Percentiles rank a stretch among this genome's conserved stretches.
Evolutionary conservation across 495 filamentous ascomycete species (phyloP).

Genomic region (Annulohypoxylon moriforme): DNA sequence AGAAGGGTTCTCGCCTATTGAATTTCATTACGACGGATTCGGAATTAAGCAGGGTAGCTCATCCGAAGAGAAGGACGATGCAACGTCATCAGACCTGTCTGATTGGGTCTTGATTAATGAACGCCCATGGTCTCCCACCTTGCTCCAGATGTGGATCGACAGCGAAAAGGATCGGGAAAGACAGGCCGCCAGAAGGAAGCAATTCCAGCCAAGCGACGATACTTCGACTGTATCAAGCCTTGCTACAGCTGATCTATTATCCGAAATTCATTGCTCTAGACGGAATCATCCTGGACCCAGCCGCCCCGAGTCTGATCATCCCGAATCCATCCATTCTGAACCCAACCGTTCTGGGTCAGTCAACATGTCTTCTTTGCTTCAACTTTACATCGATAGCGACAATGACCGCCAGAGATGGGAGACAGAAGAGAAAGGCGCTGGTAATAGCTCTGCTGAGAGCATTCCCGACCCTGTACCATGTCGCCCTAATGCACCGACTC

Average conservation of each 20-base stretch:
- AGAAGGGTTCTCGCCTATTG: conserved; percentile 14
- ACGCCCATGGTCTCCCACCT: conserved; percentile 14
- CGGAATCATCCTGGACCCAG: not conserved
- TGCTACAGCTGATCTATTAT: not conserved
- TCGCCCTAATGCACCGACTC: not conserved
- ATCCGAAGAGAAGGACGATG: not conserved
- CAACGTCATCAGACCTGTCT: conserved; percentile 12
- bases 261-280: not conserved
- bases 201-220: not conserved
- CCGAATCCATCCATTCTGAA: not conserved
- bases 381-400: conserved; percentile 18
- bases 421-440: not conserved
- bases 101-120: conserved; percentile 21
- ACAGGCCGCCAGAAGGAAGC: not conserved
- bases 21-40: not conserved
- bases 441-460: not conserved
- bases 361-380: conserved; percentile 25
- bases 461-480: not conserved
- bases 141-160: conserved; percentile 12
- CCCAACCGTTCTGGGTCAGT: conserved; percentile 14
- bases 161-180: conserved; percentile 8
- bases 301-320: not conserved
- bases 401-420: conserved; percentile 7
- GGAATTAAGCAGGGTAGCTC: not conserved
- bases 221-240: conserved; percentile 6